Evolutionary conservation across 768 basidiomycete species (phyloP).

Genomic region (Crepidotus variabilis): DNA sequence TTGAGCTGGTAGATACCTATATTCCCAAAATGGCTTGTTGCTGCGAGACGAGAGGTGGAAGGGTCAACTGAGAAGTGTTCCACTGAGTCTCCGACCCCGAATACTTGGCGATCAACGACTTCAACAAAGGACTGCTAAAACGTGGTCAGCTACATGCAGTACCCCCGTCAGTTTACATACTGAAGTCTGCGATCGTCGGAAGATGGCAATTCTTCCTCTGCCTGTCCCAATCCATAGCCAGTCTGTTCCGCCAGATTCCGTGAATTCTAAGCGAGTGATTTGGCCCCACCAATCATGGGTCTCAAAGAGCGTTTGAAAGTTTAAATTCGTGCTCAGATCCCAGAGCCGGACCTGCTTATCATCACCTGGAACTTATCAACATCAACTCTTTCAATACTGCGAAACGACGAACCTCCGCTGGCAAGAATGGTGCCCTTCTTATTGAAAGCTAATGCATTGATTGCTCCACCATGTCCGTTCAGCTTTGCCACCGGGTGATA

Average conservation of each 20-base stretch:
- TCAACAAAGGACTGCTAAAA: not conserved
- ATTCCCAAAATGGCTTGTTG: not conserved
- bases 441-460: slow-evolving; percentile 1
- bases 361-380: not conserved
- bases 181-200: not conserved
- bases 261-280: slow-evolving; percentile 3
- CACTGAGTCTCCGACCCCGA: not conserved
- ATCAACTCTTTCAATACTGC: too few species aligned
- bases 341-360: slow-evolving; percentile 1
- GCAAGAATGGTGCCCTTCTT: not conserved
- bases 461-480: not conserved
- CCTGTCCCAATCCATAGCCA: not conserved
- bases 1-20: not conserved
- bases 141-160: not conserved
- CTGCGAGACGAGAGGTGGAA: not conserved
- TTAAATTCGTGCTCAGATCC: not conserved
- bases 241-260: too few species aligned
- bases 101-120: not conserved
- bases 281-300: slow-evolving; percentile 1
- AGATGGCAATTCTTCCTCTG: not conserved
- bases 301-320: not conserved
- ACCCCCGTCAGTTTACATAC: not conserved
- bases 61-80: not conserved
- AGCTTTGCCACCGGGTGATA: not conserved
- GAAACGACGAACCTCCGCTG: not conserved